These are phyloP conservation scores for Pseudoneurospora amorphoporcata DNA, from an alignment of 495 filamentous ascomycete species.

Conservation along the genomic window DNA sequence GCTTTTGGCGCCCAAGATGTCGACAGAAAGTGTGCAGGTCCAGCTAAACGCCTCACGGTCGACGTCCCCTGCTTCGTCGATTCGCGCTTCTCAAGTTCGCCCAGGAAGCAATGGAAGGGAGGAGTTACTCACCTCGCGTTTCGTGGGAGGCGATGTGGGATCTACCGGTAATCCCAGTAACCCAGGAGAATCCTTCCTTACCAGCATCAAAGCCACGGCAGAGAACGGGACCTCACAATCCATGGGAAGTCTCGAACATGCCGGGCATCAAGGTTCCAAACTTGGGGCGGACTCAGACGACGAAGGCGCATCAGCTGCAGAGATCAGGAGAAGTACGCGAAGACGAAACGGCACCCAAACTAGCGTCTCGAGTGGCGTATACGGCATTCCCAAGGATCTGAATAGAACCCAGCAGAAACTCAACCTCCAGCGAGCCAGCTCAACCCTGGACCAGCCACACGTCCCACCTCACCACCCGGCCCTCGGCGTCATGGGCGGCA, in stretches of 20 bases:
- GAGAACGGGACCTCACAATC: constrained; percentile 10
- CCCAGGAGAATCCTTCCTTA: constrained; percentile 19
- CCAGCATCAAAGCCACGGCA: constrained; percentile 4
- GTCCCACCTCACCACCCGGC: constrained; percentile 28
- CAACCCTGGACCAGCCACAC: constrained; percentile 41
- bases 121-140: constrained; percentile 38
- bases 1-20: constrained; percentile 50
- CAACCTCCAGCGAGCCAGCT: constrained; percentile 57
- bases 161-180: not conserved
- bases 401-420: constrained; percentile 63
- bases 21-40: constrained; percentile 42
- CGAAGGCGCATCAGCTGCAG: constrained; percentile 7
- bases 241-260: constrained; percentile 14
- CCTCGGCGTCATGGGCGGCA: constrained; percentile 13
- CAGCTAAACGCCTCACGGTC: constrained; percentile 27
- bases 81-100: constrained; percentile 8
- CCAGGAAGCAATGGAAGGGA: constrained; percentile 36
- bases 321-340: constrained; percentile 29
- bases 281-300: constrained; percentile 2
- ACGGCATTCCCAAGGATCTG: constrained; percentile 35
- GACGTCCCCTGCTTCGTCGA: constrained; percentile 20
- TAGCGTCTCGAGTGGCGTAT: constrained; percentile 5
- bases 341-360: constrained; percentile 6
- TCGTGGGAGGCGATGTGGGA: constrained; percentile 22
- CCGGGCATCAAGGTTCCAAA: constrained; percentile 4